Percentiles rank a stretch among this genome's conserved stretches.
Conservation (phyloP, 78 protist genomes). For the Dictyostelium purpureum region DNA sequence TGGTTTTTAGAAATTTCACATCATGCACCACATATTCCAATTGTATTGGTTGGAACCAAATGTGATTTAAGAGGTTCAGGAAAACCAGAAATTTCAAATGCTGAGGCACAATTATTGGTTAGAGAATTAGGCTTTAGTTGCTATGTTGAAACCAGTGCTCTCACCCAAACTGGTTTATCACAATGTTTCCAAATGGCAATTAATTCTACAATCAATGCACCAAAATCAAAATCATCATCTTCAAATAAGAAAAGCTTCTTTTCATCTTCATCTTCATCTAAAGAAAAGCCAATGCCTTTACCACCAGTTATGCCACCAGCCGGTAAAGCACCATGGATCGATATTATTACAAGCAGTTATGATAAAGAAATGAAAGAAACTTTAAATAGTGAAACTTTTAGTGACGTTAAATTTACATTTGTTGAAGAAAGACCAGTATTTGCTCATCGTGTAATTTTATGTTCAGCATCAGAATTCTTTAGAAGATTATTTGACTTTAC, state of each 20-base stretch:
- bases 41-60: constrained; percentile 79
- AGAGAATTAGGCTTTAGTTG: constrained; percentile 33
- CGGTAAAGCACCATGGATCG: constrained; percentile 88
- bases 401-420: constrained; percentile 69
- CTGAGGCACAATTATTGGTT: constrained; percentile 47
- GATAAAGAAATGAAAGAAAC: constrained; percentile 70
- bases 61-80: constrained; percentile 48
- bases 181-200: constrained; percentile 60
- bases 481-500: constrained; percentile 49
- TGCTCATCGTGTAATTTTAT: constrained; percentile 68
- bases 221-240: not conserved
- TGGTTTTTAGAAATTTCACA: constrained; percentile 75
- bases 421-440: constrained; percentile 47
- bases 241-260: not conserved
- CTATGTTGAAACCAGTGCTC: constrained; percentile 59
- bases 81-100: constrained; percentile 29
- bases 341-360: constrained; percentile 63
- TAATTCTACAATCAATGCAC: not conserved
- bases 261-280: not conserved
- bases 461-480: constrained; percentile 64
- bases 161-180: constrained; percentile 1
- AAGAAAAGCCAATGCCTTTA: constrained; percentile 8
- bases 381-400: constrained; percentile 27
- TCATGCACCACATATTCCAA: constrained; percentile 70
- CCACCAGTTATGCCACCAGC: constrained; percentile 88